Base-by-base conservation (phyloP, 495 filamentous ascomycete species). In the Talaromyces nanjingensis region DNA sequence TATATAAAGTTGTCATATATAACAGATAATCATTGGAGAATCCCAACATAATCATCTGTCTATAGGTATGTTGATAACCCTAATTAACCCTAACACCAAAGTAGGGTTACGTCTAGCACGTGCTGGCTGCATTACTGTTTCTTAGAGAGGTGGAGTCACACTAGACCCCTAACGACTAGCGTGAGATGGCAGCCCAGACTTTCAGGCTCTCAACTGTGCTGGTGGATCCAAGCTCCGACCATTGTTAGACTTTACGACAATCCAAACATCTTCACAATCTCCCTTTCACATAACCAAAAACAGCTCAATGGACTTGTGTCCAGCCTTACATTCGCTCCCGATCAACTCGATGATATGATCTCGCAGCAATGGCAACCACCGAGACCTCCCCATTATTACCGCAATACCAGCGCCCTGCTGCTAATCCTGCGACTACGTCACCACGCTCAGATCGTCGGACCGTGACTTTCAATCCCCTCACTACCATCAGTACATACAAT, bases 381-480 rank as follows among this genome's bases (percentile, higher is more conserved):
- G 82, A 84, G 72, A 71, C 73, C 45, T 73, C 81, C 6, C 77
- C 80, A 31, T 74, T 83, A 34, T 72, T 84, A 58, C 76, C 79
- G 56, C 75, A 77, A 60, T 71, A 80, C 53, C 72, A 74, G 39
- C 68, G 70, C 33, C 60, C 76, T 54, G 60, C 63, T 27, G 37
- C 67, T 22, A 42, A 64, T 24, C 42, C 71, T 53, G 63, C 71
- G 60, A 71, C 72, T 74, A 75, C 74, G 68, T 77, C 77, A 76
- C 77, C 75, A 65, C 71, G 73, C 70, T 65, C 75, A 39, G 72
- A 64, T 67, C 72, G 79, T 47, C 83, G 87, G 65, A 89, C 80
- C 62, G 88, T 91, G 47, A 89, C 88, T 2, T 91, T 91, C 76
- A 89, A 86, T 71, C 87, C 85, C 27, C 76, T 85, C 60, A 76